Percentiles rank a stretch among this genome's conserved stretches.
Conservation (phyloP, 345 rosid species). For the Euphorbia tirucalli region DNA sequence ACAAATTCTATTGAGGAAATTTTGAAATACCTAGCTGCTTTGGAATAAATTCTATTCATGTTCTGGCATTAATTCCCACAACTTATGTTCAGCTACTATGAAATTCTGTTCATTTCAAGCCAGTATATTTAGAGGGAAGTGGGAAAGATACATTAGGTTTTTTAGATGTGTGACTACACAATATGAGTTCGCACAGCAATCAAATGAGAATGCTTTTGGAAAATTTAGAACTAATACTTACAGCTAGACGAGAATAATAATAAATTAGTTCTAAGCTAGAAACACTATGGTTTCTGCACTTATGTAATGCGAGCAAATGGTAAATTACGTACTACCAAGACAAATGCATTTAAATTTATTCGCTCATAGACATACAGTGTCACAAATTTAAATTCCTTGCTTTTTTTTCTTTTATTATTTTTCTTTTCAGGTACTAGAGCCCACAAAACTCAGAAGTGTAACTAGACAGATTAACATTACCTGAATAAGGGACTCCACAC, state of each 20-base stretch:
- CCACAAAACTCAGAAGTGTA: neutral
- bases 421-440: neutral
- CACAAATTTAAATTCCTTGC: neutral
- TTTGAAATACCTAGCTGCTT: neutral
- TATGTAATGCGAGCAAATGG: neutral
- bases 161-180: neutral
- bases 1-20: neutral
- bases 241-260: neutral
- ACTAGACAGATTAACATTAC: slow-evolving; percentile 29
- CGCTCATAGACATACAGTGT: neutral
- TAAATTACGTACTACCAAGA: neutral
- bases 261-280: neutral
- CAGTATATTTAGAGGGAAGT: neutral
- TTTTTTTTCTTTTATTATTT: too few relatives aligned
- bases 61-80: neutral
- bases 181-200: neutral
- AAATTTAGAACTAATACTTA: neutral
- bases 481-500: slow-evolving; percentile 89
- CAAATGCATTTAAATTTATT: neutral
- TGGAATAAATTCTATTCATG: neutral
- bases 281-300: neutral
- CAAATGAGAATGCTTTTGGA: neutral
- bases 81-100: neutral
- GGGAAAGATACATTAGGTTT: neutral
- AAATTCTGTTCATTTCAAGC: neutral